Base-by-base conservation (phyloP, 495 filamentous ascomycete genomes). In the Podospora bellae-mahoneyi region DNA sequence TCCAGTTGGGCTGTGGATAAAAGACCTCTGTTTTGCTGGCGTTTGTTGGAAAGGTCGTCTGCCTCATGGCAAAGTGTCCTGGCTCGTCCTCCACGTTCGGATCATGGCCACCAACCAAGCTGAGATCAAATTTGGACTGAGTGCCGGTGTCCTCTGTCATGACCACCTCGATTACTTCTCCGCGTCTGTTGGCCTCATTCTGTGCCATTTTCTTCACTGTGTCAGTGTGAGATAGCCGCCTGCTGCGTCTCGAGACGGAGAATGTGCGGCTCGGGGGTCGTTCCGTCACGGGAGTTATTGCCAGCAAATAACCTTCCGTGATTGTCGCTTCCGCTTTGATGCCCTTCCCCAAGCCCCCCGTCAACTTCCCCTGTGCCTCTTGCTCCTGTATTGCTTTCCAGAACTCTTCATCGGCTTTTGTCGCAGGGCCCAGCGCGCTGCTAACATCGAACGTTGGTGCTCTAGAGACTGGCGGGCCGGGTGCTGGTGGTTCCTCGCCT, bases 1-100 rank as follows among this genome's bases (percentile, higher is more conserved):
- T 89, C 90, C 90, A 92, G 72, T 91, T 84, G 3, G 88, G 88
- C 69, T 85, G 83, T 0, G 85, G 85, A 61, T 84, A 86, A 70
- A 84, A 86, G 6, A 83, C 78, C 68, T 84, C 78, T 1, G 77
- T 75, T 23, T 74, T 76, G 30, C 64, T 69, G 20, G 64, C 65
- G 19, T 68, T 69, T 9, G 13, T 69, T n/a, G 77, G 71, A 59
- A 79, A 74, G 3, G 73, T 77, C n/a, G 76, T 70, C 16, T 74
- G 72, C 2, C 72, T 69, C 62, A 74, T 76, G 28, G 59, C 62
- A 28, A 64, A 60, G 9, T 60, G 48, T 28, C 69, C 65, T 2
- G 65, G 30, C 9, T 63, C 65, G 18, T 34, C 68, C 9, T 19
- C 61, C 0, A 16, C 16, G 39, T 69, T 67, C 4, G 78, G 78